phyloP scores from a whole-genome alignment of 116 monocot species.

The Trichopus zeylanicus region DNA sequence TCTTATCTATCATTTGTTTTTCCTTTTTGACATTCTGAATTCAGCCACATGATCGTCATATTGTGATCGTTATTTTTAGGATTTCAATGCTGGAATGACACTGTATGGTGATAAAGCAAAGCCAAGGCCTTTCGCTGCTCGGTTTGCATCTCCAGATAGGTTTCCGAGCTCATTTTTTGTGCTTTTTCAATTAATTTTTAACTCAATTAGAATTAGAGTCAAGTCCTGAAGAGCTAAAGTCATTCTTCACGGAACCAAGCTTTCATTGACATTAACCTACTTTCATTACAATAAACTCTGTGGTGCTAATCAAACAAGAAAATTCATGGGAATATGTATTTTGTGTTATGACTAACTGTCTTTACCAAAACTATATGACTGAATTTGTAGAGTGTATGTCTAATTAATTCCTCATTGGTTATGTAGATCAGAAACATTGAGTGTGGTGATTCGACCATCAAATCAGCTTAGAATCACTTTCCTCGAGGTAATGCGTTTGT shows the following conservation, averaged over 20 bases:
- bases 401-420: conserved; percentile 9
- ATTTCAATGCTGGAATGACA: conserved; percentile 64
- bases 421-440: conserved; percentile 81
- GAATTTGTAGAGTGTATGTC: background rate
- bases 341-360: background rate
- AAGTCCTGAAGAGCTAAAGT: background rate
- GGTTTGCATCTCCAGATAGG: conserved; percentile 87
- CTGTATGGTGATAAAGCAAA: conserved; percentile 95
- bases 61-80: conserved; percentile 31
- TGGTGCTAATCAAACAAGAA: too few species aligned
- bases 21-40: background rate
- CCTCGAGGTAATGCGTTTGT: conserved; percentile 55
- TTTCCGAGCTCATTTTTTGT: conserved; percentile 6
- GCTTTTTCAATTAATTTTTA: background rate
- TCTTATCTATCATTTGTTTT: background rate
- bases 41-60: background rate
- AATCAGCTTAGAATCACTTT: conserved; percentile 98
- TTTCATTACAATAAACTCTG: too few species aligned
- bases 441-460: conserved; percentile 74
- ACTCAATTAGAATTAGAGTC: background rate
- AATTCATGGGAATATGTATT: background rate
- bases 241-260: too few species aligned
- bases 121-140: conserved; percentile 76
- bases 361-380: background rate
- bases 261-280: too few species aligned